Base-by-base conservation (phyloP, 768 basidiomycete species). In the Suillus clintonianus region DNA sequence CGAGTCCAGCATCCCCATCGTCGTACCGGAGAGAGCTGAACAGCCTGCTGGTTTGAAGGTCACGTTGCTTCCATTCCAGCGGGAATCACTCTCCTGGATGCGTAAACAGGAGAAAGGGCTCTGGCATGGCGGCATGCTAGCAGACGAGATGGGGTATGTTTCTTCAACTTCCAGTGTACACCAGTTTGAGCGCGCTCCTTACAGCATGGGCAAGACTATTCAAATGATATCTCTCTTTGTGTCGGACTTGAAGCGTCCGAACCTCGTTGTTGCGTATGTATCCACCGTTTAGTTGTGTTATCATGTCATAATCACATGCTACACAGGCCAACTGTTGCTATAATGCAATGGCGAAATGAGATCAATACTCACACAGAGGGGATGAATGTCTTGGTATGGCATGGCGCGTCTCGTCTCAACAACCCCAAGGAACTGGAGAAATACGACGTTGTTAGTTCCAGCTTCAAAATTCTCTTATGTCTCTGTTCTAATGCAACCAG, bases 41-140 rank as follows among this genome's bases (percentile, higher is more conserved):
- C 95, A 96, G 62, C 96, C 97, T 2, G 79, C 78, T 2, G 88
- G 88, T n/a, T 79, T 99, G 64, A 97, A 94, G 74, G 84, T 93
- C 57, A 87, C 85, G 0, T 84, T 99, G 4, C 80, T 99, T 41
- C 97, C 96, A 1, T 99, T 99, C 85, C 97, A 99, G 75, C 87
- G 86, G 59, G 97, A 99, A 78, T 94, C 93, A 77, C 80, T 99
- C 66, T 89, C 82, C 70, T 99, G 97, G 97, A 97, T 99, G 94
- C 85, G 87, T 68, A 84, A 93, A 71, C 97, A 99, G 79, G 97
- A 99, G 74, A 80, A 88, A 60, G 85, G 91, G 8, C 77, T 87
- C 2, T 99, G 96, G 93, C 80, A 82, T 55, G 97, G 97, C 42
- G 97, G 97, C 5, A 89, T 98, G 87, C 82, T 98, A 60, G 94